phyloP scores from a whole-genome alignment of 202 grass and related monocot genomes.

The Setaria italica region DNA sequence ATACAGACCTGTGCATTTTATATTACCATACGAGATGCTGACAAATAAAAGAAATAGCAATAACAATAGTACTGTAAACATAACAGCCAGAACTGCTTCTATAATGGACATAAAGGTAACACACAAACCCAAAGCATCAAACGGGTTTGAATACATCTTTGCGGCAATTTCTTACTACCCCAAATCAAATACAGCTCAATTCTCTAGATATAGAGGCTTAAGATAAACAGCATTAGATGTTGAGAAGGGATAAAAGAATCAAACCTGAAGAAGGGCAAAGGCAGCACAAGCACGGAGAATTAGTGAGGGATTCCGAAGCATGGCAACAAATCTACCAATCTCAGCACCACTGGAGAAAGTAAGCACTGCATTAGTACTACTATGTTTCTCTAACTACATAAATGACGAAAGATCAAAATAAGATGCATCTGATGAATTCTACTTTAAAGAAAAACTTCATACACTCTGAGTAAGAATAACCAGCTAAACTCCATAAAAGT shows the following conservation, averaged over 20 bases:
- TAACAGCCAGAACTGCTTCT: constrained; percentile 3
- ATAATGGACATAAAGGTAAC: constrained; percentile 3
- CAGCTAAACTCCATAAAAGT: neutral
- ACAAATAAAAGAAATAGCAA: neutral
- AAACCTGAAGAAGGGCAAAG: constrained; percentile 99
- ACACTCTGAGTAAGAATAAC: constrained; percentile 23
- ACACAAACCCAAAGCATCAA: neutral
- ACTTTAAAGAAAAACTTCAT: neutral
- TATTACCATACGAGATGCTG: neutral
- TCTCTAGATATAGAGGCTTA: constrained; percentile 17
- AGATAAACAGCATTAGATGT: constrained; percentile 34
- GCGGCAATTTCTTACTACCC: neutral
- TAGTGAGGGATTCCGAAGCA: constrained; percentile 85
- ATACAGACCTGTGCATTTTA: neutral
- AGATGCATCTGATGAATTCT: constrained; percentile 24
- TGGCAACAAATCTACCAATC: constrained; percentile 92
- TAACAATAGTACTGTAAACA: constrained; percentile 9
- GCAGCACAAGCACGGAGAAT: constrained; percentile 97
- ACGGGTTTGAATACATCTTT: neutral
- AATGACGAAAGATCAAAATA: constrained; percentile 21
- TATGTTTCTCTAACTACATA: constrained; percentile 39
- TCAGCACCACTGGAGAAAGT: constrained; percentile 73
- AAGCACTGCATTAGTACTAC: constrained; percentile 32
- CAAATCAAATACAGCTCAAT: neutral
- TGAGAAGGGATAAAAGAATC: constrained; percentile 38